Percentiles rank a stretch among this genome's conserved stretches.
These are phyloP conservation scores for Haplosporangium sp. DNA, from an alignment of 371 early-diverging fungal species.

Conservation along the genomic window DNA sequence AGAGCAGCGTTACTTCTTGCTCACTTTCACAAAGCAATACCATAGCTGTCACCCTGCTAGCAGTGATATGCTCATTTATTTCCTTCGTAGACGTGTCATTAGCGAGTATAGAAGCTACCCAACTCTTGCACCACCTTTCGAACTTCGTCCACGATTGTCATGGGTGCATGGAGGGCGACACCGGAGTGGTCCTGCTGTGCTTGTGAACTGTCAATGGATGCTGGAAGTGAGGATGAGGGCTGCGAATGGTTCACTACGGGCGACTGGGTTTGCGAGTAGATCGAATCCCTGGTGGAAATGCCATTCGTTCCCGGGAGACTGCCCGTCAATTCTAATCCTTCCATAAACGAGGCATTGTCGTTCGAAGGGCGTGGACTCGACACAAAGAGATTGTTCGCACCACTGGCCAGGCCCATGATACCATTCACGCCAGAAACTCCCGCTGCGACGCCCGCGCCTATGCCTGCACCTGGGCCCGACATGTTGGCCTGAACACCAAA, in stretches of 20 bases:
- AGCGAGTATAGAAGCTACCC: constrained; percentile 39
- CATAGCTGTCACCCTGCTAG: not conserved
- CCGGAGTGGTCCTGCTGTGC: not conserved
- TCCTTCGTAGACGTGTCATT: constrained; percentile 1
- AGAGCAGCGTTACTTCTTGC: too few relatives aligned
- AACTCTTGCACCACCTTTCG: constrained; percentile 48
- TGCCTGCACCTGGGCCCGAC: constrained; percentile 1
- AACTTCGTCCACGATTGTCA: constrained; percentile 54
- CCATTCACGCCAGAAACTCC: constrained; percentile 36
- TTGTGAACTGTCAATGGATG: constrained; percentile 6
- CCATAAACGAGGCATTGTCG: constrained; percentile 23
- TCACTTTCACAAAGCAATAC: too few relatives aligned
- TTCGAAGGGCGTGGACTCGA: constrained; percentile 39
- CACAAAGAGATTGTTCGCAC: constrained; percentile 41
- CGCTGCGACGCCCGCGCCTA: constrained; percentile 11
- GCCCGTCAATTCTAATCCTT: constrained; percentile 26
- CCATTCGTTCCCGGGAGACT: constrained; percentile 7
- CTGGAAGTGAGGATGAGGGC: constrained; percentile 10
- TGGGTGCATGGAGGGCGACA: constrained; percentile 8
- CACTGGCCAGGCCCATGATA: constrained; percentile 32
- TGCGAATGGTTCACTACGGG: constrained; percentile 13
- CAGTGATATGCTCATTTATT: not conserved
- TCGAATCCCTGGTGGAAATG: constrained; percentile 5
- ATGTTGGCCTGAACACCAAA: constrained; percentile 26
- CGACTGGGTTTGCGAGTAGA: constrained; percentile 38